Base-by-base conservation (phyloP, 306 rosid species). In the Calophaca sinica region DNA sequence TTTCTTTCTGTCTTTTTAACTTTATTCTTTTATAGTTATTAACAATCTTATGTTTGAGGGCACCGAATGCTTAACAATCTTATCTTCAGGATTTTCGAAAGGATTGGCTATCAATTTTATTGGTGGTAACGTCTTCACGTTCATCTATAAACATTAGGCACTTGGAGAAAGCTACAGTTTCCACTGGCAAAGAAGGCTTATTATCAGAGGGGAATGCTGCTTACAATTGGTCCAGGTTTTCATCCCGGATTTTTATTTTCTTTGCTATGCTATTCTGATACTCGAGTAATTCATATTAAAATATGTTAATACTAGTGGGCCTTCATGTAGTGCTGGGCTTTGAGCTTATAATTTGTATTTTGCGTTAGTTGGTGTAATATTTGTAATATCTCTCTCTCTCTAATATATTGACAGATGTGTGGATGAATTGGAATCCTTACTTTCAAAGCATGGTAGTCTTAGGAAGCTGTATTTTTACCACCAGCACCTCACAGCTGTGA, bases 161-260 rank as follows among this genome's bases (percentile, higher is more conserved):
- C 80, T 86, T 94, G 90, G 98, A 94, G 90, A 94, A 90, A 89
- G 98, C 98, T 74, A 94, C 98, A 73, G 93, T 91, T 46, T 92
- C 98, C 69, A 90, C 98, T 2, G 98, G 98, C 73, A 94, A 94
- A 84, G 98, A 94, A 84, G 98, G 98, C 79, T 73, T 94, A 62
- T 74, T 94, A 70, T 91, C 96, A 0, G 98, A 94, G 75, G 98
- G 98, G 81, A 94, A 94, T 79, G 85, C 97, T 79, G 97, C 97
- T 32, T 88, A 91, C 85, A 94, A 92, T 69, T 94, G 98, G 98
- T 94, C 97, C 87, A 94, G 98, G 98, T 94, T 78, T 71, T 79
- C 49, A 32, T 72, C 74, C 59, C 66, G 38, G 72, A 72, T 65
- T 65, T 73, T 70, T n/a, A 76, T 74, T 73, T 62, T 15, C 33